Evolutionary conservation across 2,329 filamentous ascomycete species (phyloP).

Genomic region (Tolypocladium nubicola): DNA sequence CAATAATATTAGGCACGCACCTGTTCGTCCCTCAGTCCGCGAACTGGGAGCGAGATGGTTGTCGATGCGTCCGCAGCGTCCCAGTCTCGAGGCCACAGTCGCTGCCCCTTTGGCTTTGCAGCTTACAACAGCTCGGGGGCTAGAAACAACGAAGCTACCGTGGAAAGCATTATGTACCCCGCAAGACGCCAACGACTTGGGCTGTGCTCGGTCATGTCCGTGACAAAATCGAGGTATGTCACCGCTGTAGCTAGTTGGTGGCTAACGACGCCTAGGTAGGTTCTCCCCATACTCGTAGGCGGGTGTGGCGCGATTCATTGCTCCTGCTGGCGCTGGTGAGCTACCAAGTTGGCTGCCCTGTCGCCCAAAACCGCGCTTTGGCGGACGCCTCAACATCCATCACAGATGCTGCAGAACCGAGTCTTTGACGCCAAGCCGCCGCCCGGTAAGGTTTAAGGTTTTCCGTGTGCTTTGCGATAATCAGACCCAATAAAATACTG

Average conservation of each 20-base stretch:
- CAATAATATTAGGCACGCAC: background rate
- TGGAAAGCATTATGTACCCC: background rate
- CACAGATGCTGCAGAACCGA: background rate
- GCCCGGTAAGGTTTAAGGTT: no score
- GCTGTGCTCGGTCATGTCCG: background rate
- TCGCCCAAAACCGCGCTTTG: no score
- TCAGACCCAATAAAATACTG: no score
- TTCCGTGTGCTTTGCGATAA: no score
- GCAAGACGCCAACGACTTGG: background rate
- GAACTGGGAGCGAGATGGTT: background rate
- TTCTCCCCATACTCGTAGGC: background rate
- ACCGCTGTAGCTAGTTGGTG: background rate
- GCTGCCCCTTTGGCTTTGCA: background rate
- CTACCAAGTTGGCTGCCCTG: background rate
- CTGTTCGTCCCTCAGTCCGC: background rate
- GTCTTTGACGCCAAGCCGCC: no score
- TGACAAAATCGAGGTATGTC: background rate
- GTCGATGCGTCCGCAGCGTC: background rate
- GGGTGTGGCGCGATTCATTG: background rate
- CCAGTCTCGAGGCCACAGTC: background rate
- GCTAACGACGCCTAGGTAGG: background rate
- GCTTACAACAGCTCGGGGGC: background rate
- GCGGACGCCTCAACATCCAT: background rate
- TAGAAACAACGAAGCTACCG: background rate
- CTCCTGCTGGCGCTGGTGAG: background rate